A percentile compares a stretch with the other conserved stretches of the same genome.
phyloP scores from a whole-genome alignment of 805 yeast species.

The Suhomyces faveliae region DNA sequence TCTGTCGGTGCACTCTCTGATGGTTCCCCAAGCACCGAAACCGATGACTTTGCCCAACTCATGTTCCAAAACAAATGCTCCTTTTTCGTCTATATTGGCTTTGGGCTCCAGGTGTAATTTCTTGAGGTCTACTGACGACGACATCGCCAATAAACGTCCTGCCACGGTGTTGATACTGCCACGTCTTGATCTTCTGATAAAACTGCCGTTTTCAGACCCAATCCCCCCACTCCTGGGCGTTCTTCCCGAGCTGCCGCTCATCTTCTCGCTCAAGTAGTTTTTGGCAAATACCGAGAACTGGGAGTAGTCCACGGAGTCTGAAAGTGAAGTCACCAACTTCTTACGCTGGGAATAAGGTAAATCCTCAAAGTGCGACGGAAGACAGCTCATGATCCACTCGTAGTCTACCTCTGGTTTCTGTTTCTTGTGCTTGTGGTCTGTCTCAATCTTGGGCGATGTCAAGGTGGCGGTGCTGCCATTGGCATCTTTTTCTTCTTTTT shows the following conservation, averaged over 20 bases:
- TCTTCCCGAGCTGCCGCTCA: conserved; percentile 19
- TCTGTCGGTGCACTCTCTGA: conserved; percentile 60
- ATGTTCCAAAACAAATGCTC: conserved; percentile 62
- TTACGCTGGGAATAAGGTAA: conserved; percentile 63
- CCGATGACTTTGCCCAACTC: conserved; percentile 75
- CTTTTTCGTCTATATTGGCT: conserved; percentile 57
- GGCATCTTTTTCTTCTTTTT: neutral
- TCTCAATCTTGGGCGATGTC: conserved; percentile 5
- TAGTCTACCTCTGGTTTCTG: conserved; percentile 36
- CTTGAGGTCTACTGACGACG: conserved; percentile 36
- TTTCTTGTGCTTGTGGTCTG: conserved; percentile 21
- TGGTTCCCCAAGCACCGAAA: conserved; percentile 87
- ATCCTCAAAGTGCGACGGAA: conserved; percentile 54
- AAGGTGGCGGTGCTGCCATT: conserved; percentile 10
- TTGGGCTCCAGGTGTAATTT: conserved; percentile 27
- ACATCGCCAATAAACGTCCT: conserved; percentile 37
- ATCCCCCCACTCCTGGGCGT: conserved; percentile 17
- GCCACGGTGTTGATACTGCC: conserved; percentile 40
- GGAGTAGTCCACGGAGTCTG: conserved; percentile 42
- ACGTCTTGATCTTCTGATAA: conserved; percentile 29
- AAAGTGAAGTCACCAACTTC: conserved; percentile 38
- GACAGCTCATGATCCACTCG: conserved; percentile 37
- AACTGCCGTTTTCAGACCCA: conserved; percentile 24
- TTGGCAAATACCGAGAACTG: conserved; percentile 43
- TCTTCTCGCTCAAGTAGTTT: conserved; percentile 27